phyloP scores from a whole-genome alignment of 192 early-diverging fungal species.

The Helicostylum pulchrum region DNA sequence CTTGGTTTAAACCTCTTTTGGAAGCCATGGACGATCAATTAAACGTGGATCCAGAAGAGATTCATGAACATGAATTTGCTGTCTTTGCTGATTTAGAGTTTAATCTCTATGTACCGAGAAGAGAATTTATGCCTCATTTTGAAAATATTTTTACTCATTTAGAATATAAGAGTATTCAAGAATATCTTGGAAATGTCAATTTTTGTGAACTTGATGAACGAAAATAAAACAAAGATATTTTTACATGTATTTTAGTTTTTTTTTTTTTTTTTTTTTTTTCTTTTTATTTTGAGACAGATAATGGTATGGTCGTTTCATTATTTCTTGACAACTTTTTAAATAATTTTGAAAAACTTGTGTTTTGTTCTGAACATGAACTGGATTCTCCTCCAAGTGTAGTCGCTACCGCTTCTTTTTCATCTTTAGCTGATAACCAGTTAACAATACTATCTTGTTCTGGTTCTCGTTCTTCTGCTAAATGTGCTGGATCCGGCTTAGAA shows the following conservation, averaged over 20 bases:
- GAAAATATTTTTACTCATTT: slow-evolving; percentile 70
- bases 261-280: too few relatives aligned
- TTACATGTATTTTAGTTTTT: too few relatives aligned
- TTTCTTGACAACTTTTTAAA: too few relatives aligned
- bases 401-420: slow-evolving; percentile 19
- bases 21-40: slow-evolving; percentile 72
- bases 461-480: slow-evolving; percentile 8
- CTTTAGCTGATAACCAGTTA: slow-evolving; percentile 17
- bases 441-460: slow-evolving; percentile 17
- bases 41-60: slow-evolving; percentile 71
- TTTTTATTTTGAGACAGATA: not conserved
- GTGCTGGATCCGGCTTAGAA: slow-evolving; percentile 26
- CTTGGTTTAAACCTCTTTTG: slow-evolving; percentile 56
- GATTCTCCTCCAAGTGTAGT: slow-evolving; percentile 15
- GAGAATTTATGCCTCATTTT: slow-evolving; percentile 93
- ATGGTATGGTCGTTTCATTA: not conserved
- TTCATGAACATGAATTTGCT: slow-evolving; percentile 86
- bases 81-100: slow-evolving; percentile 92
- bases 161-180: slow-evolving; percentile 26
- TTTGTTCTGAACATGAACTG: slow-evolving; percentile 8
- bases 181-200: slow-evolving; percentile 5
- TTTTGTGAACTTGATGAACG: slow-evolving; percentile 13
- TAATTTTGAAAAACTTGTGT: too few relatives aligned
- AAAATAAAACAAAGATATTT: not conserved
- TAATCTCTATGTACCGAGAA: slow-evolving; percentile 77